Percentiles rank a stretch among this genome's conserved stretches.
Evolutionary conservation across 2,329 filamentous ascomycete genomes (phyloP).

Genomic region (Orbilia javanica): DNA sequence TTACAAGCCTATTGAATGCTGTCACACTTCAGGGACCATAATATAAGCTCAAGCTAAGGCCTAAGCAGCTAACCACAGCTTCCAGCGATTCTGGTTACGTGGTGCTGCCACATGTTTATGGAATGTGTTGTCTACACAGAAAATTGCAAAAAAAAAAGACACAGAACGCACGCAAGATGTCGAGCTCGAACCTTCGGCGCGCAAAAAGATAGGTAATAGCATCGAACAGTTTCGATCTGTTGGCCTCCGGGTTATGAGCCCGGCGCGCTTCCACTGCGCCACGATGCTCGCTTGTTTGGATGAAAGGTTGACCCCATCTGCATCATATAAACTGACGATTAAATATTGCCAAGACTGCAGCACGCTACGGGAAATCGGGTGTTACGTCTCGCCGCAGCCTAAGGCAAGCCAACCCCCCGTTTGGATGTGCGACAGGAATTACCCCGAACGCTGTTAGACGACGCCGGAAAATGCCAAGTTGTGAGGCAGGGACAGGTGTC

Average conservation of each 20-base stretch:
- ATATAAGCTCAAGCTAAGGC: too few relatives aligned
- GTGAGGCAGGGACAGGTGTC: slow-evolving; percentile 47
- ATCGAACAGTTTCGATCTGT: slow-evolving; percentile 59
- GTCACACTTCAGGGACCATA: too few relatives aligned
- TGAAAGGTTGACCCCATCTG: not conserved
- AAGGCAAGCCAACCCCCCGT: slow-evolving; percentile 21
- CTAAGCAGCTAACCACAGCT: not conserved
- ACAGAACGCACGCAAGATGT: slow-evolving; percentile 16
- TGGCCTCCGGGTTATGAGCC: slow-evolving; percentile 59
- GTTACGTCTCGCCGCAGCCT: slow-evolving; percentile 34
- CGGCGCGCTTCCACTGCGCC: slow-evolving; percentile 59
- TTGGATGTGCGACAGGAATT: slow-evolving; percentile 34
- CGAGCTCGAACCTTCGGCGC: slow-evolving; percentile 42
- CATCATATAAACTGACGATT: slow-evolving; percentile 1
- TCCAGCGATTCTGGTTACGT: not conserved
- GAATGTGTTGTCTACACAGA: slow-evolving; percentile 2
- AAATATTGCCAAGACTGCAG: slow-evolving; percentile 27
- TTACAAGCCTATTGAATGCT: too few relatives aligned
- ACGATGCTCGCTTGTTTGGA: slow-evolving; percentile 50
- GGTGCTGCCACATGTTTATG: too few relatives aligned
- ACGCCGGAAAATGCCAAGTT: slow-evolving; percentile 23
- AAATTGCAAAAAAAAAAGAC: slow-evolving; percentile 35
- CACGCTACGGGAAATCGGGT: slow-evolving; percentile 6
- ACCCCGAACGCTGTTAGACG: not conserved
- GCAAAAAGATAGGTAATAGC: slow-evolving; percentile 47